phyloP scores from a whole-genome alignment of 2,329 filamentous ascomycete genomes.

The Fusarium solani-melongenae region DNA sequence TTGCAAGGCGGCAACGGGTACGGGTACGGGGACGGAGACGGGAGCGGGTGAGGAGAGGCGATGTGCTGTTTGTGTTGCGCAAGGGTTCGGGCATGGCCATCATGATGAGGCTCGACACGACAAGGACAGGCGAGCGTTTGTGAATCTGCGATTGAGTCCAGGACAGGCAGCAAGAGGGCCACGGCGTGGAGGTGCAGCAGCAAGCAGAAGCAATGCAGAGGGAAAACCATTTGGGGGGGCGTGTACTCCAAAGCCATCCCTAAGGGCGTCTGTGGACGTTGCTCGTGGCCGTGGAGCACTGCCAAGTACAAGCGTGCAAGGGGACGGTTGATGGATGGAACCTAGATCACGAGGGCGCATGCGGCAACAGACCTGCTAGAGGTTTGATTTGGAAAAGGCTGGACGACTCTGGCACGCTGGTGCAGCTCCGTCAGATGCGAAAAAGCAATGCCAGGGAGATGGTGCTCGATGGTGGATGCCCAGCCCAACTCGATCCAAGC shows the following conservation, averaged over 20 bases:
- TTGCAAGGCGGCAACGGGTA: slow-evolving; percentile 18
- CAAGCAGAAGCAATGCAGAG: slow-evolving; percentile 6
- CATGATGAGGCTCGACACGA: slow-evolving; percentile 1
- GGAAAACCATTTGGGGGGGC: slow-evolving; percentile 19
- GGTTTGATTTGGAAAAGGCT: slow-evolving; percentile 42
- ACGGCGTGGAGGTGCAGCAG: neutral
- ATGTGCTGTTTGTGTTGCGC: slow-evolving; percentile 24
- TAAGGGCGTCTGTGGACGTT: slow-evolving; percentile 18
- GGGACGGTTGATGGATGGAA: slow-evolving; percentile 28
- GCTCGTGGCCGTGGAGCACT: slow-evolving; percentile 31
- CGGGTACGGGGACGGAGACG: slow-evolving; percentile 21
- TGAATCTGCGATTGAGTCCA: slow-evolving; percentile 8
- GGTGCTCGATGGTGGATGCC: slow-evolving; percentile 17
- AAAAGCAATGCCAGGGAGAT: slow-evolving; percentile 28
- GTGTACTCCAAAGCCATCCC: slow-evolving; percentile 8
- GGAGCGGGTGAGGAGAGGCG: slow-evolving; percentile 39
- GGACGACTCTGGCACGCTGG: slow-evolving; percentile 26
- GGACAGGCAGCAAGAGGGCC: neutral
- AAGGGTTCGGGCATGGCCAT: slow-evolving; percentile 6
- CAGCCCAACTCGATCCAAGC: neutral
- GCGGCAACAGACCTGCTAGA: slow-evolving; percentile 21
- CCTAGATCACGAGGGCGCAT: slow-evolving; percentile 31
- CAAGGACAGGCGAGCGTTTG: slow-evolving; percentile 11
- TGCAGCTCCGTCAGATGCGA: slow-evolving; percentile 27
- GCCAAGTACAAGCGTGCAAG: slow-evolving; percentile 31